A percentile compares a stretch with the other conserved stretches of the same genome.
Conservation (phyloP, 257 asterid genomes). For the Salvia rosmarinus region DNA sequence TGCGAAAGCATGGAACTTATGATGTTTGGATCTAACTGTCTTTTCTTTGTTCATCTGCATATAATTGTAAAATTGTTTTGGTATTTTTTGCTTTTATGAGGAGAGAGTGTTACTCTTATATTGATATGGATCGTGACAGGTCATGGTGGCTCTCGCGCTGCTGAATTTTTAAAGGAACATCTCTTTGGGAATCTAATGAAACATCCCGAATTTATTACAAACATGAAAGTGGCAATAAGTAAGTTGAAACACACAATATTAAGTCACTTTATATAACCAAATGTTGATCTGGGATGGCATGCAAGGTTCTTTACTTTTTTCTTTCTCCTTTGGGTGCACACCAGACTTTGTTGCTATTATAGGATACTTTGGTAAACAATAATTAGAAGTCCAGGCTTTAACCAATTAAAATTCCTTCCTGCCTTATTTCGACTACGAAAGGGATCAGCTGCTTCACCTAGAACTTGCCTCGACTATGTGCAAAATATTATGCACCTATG, state of each 20-base stretch:
- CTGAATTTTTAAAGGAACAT: conserved; percentile 90
- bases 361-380: conserved; percentile 1
- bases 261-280: conserved; percentile 2
- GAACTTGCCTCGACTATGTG: conserved; percentile 22
- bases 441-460: conserved; percentile 22
- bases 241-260: conserved; percentile 43
- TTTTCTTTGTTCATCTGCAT: not conserved
- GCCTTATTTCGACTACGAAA: not conserved
- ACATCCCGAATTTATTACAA: conserved; percentile 69
- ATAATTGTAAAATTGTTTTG: conserved; percentile 6
- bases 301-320: not conserved
- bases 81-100: conserved; percentile 17
- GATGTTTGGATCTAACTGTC: conserved; percentile 7
- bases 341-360: not conserved
- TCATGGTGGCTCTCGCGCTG: conserved; percentile 98
- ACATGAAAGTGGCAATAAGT: conserved; percentile 89
- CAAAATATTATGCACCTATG: not conserved
- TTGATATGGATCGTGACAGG: conserved; percentile 59
- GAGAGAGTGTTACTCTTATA: conserved; percentile 24
- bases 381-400: conserved; percentile 13
- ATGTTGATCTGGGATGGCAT: conserved; percentile 17
- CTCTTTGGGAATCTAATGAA: conserved; percentile 90
- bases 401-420: conserved; percentile 18
- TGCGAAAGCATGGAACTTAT: conserved; percentile 10
- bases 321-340: not conserved